Evolutionary conservation across 257 asterid species (phyloP).

Genomic region (Solanum ossicruentum): DNA sequence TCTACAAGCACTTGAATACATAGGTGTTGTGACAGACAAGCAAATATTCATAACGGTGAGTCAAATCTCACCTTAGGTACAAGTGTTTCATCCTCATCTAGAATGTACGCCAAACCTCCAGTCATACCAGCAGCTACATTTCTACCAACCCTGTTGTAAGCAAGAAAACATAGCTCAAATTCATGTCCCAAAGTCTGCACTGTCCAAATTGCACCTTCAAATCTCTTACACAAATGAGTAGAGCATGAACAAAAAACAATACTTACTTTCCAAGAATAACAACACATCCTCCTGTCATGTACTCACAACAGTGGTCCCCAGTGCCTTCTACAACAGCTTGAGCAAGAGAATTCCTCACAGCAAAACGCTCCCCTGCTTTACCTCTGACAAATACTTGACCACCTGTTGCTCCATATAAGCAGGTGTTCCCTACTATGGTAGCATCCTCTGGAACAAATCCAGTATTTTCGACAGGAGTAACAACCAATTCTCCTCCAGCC

Average conservation of each 20-base stretch:
- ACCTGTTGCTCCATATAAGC: constrained; percentile 97
- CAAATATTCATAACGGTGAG: neutral
- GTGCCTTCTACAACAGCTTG: constrained; percentile 98
- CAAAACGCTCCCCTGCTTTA: constrained; percentile 95
- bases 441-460: constrained; percentile 92
- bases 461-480: constrained; percentile 58
- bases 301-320: constrained; percentile 95
- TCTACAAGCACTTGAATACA: neutral
- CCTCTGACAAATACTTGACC: constrained; percentile 85
- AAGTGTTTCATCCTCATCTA: constrained; percentile 88
- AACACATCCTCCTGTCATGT: constrained; percentile 99
- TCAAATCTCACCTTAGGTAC: constrained; percentile 63
- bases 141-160: constrained; percentile 76
- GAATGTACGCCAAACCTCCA: constrained; percentile 87
- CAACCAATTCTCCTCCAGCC: constrained; percentile 96
- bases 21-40: neutral
- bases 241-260: neutral
- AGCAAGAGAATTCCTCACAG: constrained; percentile 93
- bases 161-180: neutral
- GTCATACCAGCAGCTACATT: constrained; percentile 99
- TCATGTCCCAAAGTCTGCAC: neutral
- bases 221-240: neutral
- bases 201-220: neutral
- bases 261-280: constrained; percentile 93
- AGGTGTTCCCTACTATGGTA: constrained; percentile 89